Percentiles rank a stretch among this genome's conserved stretches.
Conservation (phyloP, 1,284 basidiomycete genomes). For the Marasmius tenuissimus region DNA sequence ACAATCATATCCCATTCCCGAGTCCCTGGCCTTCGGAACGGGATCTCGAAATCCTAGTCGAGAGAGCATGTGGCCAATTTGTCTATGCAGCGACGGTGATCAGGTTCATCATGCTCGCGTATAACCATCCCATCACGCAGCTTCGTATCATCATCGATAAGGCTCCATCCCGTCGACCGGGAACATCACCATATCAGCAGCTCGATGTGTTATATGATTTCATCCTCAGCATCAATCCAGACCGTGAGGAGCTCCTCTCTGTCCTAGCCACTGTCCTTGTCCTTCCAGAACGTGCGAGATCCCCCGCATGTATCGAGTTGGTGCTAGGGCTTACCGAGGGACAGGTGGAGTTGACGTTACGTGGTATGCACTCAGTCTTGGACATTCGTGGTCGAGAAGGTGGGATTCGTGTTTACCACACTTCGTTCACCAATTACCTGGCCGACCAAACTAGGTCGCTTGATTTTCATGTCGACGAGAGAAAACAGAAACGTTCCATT, state of each 20-base stretch:
- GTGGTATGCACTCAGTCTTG: slow-evolving; percentile 7
- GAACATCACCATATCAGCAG: not conserved
- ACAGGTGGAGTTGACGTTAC: not conserved
- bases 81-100: slow-evolving; percentile 12
- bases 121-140: not conserved
- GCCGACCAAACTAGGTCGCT: not conserved
- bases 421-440: slow-evolving; percentile 4
- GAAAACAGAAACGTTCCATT: too few relatives aligned
- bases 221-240: not conserved
- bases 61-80: slow-evolving; percentile 8
- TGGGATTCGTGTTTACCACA: not conserved
- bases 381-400: not conserved
- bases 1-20: not conserved
- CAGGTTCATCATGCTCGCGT: slow-evolving; percentile 5
- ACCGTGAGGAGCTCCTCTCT: not conserved
- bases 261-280: not conserved
- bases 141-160: not conserved
- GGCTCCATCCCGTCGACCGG: not conserved
- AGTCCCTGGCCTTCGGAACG: slow-evolving; percentile 6
- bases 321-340: not conserved
- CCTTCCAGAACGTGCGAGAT: not conserved
- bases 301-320: not conserved
- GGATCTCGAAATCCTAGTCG: not conserved
- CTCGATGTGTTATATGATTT: slow-evolving; percentile 8
- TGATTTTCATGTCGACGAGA: too few relatives aligned